These are phyloP conservation scores for Coemansia aciculifera DNA, from an alignment of 192 early-diverging fungal species.

Conservation along the genomic window DNA sequence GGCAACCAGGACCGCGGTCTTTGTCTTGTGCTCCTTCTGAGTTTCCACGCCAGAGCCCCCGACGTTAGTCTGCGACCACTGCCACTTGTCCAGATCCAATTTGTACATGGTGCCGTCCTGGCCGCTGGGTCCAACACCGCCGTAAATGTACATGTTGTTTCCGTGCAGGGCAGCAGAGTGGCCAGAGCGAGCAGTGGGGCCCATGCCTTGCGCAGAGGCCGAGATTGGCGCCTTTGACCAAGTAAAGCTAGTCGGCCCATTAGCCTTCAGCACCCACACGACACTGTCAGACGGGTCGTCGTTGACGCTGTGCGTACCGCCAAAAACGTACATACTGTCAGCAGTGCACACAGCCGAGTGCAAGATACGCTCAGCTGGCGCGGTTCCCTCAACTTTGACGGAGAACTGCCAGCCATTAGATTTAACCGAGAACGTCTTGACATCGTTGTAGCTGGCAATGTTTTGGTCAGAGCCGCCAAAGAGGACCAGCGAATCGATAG, in stretches of 20 bases:
- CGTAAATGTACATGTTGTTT: slow-evolving; percentile 67
- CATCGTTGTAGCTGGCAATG: slow-evolving; percentile 49
- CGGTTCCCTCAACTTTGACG: slow-evolving; percentile 42
- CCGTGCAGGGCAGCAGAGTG: slow-evolving; percentile 65
- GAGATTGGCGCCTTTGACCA: slow-evolving; percentile 55
- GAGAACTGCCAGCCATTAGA: slow-evolving; percentile 59
- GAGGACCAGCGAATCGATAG: slow-evolving; percentile 57
- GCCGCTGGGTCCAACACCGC: slow-evolving; percentile 60
- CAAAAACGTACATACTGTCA: slow-evolving; percentile 72
- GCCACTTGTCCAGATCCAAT: slow-evolving; percentile 60
- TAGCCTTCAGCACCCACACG: slow-evolving; percentile 55
- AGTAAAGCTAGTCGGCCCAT: slow-evolving; percentile 11
- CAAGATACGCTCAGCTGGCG: slow-evolving; percentile 58
- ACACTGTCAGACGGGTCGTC: slow-evolving; percentile 51
- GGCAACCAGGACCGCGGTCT: slow-evolving; percentile 52
- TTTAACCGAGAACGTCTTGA: slow-evolving; percentile 56
- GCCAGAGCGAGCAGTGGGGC: slow-evolving; percentile 59
- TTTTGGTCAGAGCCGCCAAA: slow-evolving; percentile 68
- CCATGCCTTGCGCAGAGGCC: slow-evolving; percentile 27
- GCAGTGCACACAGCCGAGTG: slow-evolving; percentile 68
- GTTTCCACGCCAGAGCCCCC: slow-evolving; percentile 21
- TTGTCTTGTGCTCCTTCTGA: slow-evolving; percentile 24
- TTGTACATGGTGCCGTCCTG: slow-evolving; percentile 68
- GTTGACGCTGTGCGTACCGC: slow-evolving; percentile 43
- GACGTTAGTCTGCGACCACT: slow-evolving; percentile 60